Conservation (phyloP, 2,329 filamentous ascomycete species). For the Nannizziopsis barbatae region DNA sequence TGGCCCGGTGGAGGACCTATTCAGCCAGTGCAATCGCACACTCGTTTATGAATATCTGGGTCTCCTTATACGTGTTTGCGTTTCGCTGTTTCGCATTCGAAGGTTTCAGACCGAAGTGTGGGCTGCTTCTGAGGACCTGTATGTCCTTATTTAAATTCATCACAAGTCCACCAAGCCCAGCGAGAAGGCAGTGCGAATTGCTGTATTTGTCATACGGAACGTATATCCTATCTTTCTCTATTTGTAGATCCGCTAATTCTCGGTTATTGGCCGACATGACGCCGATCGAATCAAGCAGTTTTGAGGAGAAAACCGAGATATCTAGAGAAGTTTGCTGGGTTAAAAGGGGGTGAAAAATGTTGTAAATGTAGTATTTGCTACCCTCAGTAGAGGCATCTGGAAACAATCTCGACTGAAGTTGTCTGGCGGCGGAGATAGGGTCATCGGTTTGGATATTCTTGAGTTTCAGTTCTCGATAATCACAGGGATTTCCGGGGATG, state of each 20-base stretch:
- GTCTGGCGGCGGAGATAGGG: constrained; percentile 28
- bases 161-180: constrained; percentile 33
- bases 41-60: constrained; percentile 31
- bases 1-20: constrained; percentile 30
- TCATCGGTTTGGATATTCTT: constrained; percentile 29
- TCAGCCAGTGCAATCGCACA: constrained; percentile 31
- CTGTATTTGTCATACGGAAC: constrained; percentile 24
- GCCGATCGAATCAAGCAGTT: constrained; percentile 33
- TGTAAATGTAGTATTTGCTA: constrained; percentile 37
- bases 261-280: constrained; percentile 34
- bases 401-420: constrained; percentile 26
- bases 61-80: constrained; percentile 34
- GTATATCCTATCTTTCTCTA: constrained; percentile 24
- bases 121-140: constrained; percentile 25
- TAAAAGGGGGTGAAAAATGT: constrained; percentile 34
- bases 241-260: constrained; percentile 28
- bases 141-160: constrained; percentile 34
- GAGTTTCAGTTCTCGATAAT: constrained; percentile 35
- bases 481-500: constrained; percentile 33
- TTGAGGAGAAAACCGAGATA: constrained; percentile 33
- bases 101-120: constrained; percentile 20
- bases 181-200: constrained; percentile 29
- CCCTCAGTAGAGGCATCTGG: constrained; percentile 23
- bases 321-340: constrained; percentile 27
- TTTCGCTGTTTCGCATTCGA: constrained; percentile 32